Conservation (phyloP, 1,139 yeast species). For the Fermentozyma sake region DNA sequence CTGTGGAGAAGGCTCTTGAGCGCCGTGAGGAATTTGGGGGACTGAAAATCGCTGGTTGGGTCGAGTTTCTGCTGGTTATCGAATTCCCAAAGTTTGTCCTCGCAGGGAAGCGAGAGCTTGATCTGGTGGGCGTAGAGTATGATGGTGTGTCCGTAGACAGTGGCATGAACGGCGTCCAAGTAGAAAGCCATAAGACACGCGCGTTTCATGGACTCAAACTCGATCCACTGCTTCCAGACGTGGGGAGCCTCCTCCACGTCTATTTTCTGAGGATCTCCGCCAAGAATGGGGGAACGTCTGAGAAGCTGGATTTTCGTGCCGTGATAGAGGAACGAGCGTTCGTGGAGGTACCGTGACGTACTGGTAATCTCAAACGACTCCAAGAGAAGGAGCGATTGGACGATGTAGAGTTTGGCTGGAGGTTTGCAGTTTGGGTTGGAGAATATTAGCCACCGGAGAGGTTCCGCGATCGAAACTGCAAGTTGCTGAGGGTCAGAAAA, state of each 20-base stretch:
- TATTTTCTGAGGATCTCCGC: conserved; percentile 48
- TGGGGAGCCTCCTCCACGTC: conserved; percentile 10
- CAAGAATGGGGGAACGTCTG: conserved; percentile 66
- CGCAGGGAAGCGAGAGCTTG: conserved; percentile 27
- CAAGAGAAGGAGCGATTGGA: conserved; percentile 56
- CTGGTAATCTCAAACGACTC: conserved; percentile 56
- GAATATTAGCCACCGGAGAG: conserved; percentile 59
- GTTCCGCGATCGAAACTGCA: conserved; percentile 47
- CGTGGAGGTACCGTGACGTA: conserved; percentile 54
- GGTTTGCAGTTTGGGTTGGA: conserved; percentile 51
- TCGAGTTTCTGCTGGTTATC: conserved; percentile 8
- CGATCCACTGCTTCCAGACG: conserved; percentile 29
- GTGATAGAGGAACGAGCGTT: conserved; percentile 69
- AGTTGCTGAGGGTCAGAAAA: conserved; percentile 17
- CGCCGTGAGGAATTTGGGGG: conserved; percentile 43
- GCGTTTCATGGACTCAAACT: conserved; percentile 28
- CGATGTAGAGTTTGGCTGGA: conserved; percentile 58
- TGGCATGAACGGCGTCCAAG: conserved; percentile 28
- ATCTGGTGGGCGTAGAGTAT: conserved; percentile 29
- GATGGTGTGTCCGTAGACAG: conserved; percentile 28
- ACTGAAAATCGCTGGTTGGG: conserved; percentile 5
- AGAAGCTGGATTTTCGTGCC: conserved; percentile 70
- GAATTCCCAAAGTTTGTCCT: conserved; percentile 30
- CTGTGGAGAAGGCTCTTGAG: conserved; percentile 53
- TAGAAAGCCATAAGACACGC: conserved; percentile 30